phyloP scores from a whole-genome alignment of 306 rosid genomes.

The Trifolium subterraneum region DNA sequence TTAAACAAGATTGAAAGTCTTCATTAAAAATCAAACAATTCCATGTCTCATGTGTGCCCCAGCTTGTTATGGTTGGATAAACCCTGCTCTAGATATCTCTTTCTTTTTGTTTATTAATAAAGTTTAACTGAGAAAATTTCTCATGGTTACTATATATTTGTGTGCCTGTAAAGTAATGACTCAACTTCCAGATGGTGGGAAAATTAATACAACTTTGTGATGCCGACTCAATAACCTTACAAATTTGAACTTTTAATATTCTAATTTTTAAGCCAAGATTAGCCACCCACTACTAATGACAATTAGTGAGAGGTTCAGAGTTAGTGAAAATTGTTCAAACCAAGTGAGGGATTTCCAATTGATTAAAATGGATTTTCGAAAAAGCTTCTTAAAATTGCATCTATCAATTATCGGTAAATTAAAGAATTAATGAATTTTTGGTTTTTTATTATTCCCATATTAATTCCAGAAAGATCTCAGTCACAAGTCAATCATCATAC shows the following conservation, averaged over 20 bases:
- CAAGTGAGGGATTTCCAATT: not conserved
- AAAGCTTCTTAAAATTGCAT: not conserved
- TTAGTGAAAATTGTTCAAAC: slow-evolving; percentile 1
- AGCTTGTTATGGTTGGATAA: not conserved
- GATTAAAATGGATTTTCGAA: not conserved
- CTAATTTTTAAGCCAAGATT: not conserved
- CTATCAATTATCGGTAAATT: not conserved
- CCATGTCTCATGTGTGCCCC: not conserved
- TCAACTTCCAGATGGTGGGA: not conserved
- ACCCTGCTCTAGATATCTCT: not conserved
- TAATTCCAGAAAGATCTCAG: not conserved
- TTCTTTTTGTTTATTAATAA: not conserved
- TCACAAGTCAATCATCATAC: slow-evolving; percentile 1
- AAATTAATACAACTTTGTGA: not conserved
- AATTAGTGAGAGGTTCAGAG: not conserved
- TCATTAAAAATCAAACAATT: not conserved
- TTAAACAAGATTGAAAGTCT: not conserved
- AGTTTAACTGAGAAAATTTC: not conserved
- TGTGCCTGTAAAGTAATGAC: not conserved
- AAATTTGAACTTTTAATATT: not conserved
- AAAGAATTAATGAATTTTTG: not conserved
- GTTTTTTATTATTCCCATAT: slow-evolving; percentile 1
- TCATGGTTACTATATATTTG: not conserved
- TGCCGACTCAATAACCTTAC: not conserved
- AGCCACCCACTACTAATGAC: not conserved